Evolutionary conservation across 108 stramenopile genomes (phyloP).

Genomic region (Cyclotella kingstonii): DNA sequence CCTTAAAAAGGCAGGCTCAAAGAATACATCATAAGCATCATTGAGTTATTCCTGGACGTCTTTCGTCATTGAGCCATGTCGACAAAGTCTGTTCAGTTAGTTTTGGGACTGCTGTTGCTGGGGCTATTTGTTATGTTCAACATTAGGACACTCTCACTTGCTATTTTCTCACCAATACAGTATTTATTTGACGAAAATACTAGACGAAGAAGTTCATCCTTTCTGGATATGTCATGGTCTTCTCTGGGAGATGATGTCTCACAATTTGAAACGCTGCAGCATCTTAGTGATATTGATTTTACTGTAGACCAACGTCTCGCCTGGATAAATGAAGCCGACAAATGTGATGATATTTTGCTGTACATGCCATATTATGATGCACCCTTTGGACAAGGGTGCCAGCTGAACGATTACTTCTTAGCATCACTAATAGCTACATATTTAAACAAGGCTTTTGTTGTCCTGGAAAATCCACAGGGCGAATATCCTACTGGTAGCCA

Average conservation of each 20-base stretch:
- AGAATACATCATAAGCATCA: too few species aligned
- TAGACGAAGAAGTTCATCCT: too few species aligned
- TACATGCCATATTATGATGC: slow-evolving; percentile 15
- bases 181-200: too few species aligned
- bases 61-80: too few species aligned
- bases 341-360: slow-evolving; percentile 24
- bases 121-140: too few species aligned
- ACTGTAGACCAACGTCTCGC: slow-evolving; percentile 7
- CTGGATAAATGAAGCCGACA: neutral
- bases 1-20: too few species aligned
- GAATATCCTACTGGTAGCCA: slow-evolving; percentile 3
- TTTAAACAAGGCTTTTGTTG: slow-evolving; percentile 16
- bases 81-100: too few species aligned
- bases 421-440: slow-evolving; percentile 23
- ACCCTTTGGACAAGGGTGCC: slow-evolving; percentile 2
- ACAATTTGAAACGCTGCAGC: slow-evolving; percentile 9
- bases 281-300: slow-evolving; percentile 12
- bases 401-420: slow-evolving; percentile 23
- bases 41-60: too few species aligned
- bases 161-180: too few species aligned
- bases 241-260: neutral
- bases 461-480: slow-evolving; percentile 9
- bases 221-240: too few species aligned
- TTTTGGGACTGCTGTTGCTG: too few species aligned
- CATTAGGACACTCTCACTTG: too few species aligned